Evolutionary conservation across 805 yeast species (phyloP).

Genomic region (Sugiyamaella mastotermitis): DNA sequence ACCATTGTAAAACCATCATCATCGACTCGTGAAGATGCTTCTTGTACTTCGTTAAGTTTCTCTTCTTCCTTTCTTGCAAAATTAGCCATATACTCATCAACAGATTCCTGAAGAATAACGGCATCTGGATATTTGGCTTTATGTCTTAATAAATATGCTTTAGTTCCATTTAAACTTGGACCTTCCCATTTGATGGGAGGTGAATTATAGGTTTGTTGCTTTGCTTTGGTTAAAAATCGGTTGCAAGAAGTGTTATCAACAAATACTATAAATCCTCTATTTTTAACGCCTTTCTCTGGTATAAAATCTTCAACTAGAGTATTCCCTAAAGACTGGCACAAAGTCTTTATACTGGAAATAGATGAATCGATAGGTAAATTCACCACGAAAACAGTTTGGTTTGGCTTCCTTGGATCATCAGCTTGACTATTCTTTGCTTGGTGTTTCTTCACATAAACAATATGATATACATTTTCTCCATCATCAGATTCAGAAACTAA

Average conservation of each 20-base stretch:
- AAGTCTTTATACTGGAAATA: slow-evolving; percentile 45
- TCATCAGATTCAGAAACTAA: slow-evolving; percentile 5
- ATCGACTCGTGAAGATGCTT: slow-evolving; percentile 54
- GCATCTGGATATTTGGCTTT: slow-evolving; percentile 36
- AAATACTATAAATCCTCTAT: slow-evolving; percentile 61
- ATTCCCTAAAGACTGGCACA: slow-evolving; percentile 45
- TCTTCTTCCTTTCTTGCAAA: slow-evolving; percentile 69
- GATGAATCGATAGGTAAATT: slow-evolving; percentile 67
- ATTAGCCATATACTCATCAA: slow-evolving; percentile 54
- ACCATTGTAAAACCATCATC: slow-evolving; percentile 93
- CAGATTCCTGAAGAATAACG: slow-evolving; percentile 46
- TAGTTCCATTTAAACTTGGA: slow-evolving; percentile 38
- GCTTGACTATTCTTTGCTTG: slow-evolving; percentile 5
- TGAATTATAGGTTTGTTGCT: slow-evolving; percentile 36
- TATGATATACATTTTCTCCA: slow-evolving; percentile 14
- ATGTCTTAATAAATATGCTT: slow-evolving; percentile 34
- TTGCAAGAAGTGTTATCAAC: slow-evolving; percentile 64
- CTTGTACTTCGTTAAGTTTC: slow-evolving; percentile 20
- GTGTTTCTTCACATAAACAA: slow-evolving; percentile 19
- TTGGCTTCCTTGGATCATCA: slow-evolving; percentile 16
- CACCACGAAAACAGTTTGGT: slow-evolving; percentile 63
- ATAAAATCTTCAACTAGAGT: slow-evolving; percentile 33
- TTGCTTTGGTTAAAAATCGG: slow-evolving; percentile 59
- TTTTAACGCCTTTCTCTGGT: slow-evolving; percentile 25
- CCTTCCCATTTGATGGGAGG: slow-evolving; percentile 26